Evolutionary conservation across 108 stramenopile species (phyloP).

Genomic region (Skeletonema potamos): DNA sequence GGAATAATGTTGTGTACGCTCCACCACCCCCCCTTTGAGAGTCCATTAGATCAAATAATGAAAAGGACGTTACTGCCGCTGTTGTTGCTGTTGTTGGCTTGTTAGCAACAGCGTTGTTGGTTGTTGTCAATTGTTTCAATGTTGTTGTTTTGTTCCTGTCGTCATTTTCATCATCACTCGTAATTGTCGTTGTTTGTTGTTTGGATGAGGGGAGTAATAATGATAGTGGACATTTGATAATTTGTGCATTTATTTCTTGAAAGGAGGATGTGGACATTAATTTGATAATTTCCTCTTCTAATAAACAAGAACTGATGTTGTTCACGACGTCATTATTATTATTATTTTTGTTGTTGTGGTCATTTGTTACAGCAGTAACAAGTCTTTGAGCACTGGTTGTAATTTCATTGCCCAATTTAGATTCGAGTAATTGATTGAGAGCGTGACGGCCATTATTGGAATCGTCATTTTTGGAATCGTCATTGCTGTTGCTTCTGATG

Average conservation of each 20-base stretch:
- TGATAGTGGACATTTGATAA: not conserved
- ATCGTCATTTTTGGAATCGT: not conserved
- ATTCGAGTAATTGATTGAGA: slow-evolving; percentile 33
- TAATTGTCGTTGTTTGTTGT: not conserved
- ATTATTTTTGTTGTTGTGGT: not conserved
- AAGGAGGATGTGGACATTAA: not conserved
- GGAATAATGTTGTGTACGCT: slow-evolving; percentile 2
- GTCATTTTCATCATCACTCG: not conserved
- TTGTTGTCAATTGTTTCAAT: too few species aligned
- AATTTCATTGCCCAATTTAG: slow-evolving; percentile 18
- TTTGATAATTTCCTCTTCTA: not conserved
- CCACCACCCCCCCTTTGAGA: slow-evolving; percentile 27
- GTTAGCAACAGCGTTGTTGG: not conserved
- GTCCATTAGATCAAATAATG: slow-evolving; percentile 49
- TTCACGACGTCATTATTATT: not conserved
- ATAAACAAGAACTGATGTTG: not conserved
- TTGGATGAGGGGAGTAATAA: not conserved
- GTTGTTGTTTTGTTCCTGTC: not conserved
- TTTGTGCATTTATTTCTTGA: not conserved
- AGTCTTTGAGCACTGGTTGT: slow-evolving; percentile 1
- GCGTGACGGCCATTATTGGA: not conserved
- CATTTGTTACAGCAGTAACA: too few species aligned
- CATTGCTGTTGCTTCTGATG: not conserved
- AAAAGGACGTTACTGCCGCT: slow-evolving; percentile 34
- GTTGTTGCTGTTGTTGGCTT: not conserved